Evolutionary conservation across 768 basidiomycete genomes (phyloP).

Genomic region (Pleurotus eryngii): DNA sequence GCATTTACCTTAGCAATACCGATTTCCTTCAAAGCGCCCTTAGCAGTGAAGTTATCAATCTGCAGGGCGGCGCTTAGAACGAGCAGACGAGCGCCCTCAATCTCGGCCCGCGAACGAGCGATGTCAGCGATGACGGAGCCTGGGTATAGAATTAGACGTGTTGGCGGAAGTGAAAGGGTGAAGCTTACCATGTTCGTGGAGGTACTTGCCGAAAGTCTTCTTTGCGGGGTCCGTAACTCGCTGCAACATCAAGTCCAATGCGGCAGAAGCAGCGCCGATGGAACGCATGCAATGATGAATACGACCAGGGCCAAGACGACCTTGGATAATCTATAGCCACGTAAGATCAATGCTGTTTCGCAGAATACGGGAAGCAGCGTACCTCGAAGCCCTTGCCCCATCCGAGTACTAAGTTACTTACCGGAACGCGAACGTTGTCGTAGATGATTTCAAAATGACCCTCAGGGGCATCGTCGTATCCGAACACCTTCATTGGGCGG

Average conservation of each 20-base stretch:
- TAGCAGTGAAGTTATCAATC: conserved; percentile 90
- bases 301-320: conserved; percentile 93
- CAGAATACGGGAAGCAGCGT: conserved; percentile 2
- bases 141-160: conserved; percentile 21
- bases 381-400: conserved; percentile 97
- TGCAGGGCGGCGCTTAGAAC: conserved; percentile 88
- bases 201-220: conserved; percentile 91
- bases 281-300: conserved; percentile 98
- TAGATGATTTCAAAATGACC: conserved; percentile 97
- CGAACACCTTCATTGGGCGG: conserved; percentile 92
- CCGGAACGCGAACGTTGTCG: conserved; percentile 87
- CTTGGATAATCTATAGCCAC: conserved; percentile 77
- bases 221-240: conserved; percentile 89
- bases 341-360: not conserved
- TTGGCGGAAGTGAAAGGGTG: no score
- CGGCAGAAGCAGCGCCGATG: conserved; percentile 82
- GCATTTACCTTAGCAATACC: conserved; percentile 85
- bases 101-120: conserved; percentile 89
- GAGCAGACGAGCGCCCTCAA: conserved; percentile 82
- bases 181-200: conserved; percentile 79
- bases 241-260: conserved; percentile 84
- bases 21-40: conserved; percentile 96
- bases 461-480: conserved; percentile 94
- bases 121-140: conserved; percentile 89
- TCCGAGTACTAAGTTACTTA: conserved; percentile 79